These are phyloP conservation scores for Triticum monococcum DNA, from an alignment of 176 grass and related monocot species.

Conservation along the genomic window DNA sequence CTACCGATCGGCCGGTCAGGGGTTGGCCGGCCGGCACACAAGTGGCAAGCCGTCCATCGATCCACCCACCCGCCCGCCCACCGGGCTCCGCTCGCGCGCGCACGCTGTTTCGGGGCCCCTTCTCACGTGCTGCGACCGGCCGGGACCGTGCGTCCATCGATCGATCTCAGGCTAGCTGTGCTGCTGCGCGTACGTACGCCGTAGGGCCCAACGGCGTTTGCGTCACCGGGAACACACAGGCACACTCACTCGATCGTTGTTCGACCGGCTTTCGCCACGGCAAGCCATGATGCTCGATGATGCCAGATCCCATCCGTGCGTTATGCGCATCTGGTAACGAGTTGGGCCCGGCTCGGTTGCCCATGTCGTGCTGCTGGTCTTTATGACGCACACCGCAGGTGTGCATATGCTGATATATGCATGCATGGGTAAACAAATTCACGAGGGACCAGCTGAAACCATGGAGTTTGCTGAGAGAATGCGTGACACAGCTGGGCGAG, in stretches of 20 bases:
- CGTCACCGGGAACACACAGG: conserved; percentile 25
- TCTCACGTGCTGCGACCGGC: conserved; percentile 30
- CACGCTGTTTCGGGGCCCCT: conserved; percentile 13
- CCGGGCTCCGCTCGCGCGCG: background rate
- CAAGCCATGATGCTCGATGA: background rate
- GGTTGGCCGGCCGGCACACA: background rate
- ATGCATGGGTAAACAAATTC: background rate
- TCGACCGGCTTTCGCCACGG: background rate
- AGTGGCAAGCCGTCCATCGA: background rate
- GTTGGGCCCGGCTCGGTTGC: background rate
- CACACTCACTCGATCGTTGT: background rate
- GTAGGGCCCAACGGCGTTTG: background rate
- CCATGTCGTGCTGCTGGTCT: background rate
- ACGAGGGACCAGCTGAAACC: background rate
- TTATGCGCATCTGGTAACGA: background rate
- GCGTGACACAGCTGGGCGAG: background rate
- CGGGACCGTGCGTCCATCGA: background rate
- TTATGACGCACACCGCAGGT: background rate
- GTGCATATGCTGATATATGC: background rate
- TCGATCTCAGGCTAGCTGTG: background rate
- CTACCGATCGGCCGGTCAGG: background rate
- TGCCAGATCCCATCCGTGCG: conserved; percentile 25
- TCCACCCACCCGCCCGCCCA: background rate
- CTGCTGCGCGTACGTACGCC: background rate
- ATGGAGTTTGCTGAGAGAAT: background rate